Conservation (phyloP, 768 basidiomycete genomes). For the Auricularia sp. region DNA sequence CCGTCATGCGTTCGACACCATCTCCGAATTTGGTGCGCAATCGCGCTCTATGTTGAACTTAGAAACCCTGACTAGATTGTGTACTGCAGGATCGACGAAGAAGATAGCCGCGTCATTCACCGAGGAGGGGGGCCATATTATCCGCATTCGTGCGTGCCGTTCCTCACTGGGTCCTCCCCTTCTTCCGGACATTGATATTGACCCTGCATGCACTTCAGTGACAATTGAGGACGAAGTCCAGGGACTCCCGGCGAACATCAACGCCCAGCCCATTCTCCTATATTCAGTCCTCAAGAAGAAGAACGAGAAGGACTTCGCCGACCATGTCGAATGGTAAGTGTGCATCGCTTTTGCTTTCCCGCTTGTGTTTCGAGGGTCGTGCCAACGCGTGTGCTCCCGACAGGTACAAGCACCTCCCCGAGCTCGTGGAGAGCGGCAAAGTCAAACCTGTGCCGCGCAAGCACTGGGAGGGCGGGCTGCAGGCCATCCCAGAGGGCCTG, state of each 20-base stretch:
- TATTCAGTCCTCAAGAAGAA: slow-evolving; percentile 6
- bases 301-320: slow-evolving; percentile 3
- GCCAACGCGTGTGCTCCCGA: too few species aligned
- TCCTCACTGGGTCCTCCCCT: not conserved
- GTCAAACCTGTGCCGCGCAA: slow-evolving; percentile 1
- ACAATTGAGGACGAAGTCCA: not conserved
- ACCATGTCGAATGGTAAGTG: slow-evolving; percentile 2
- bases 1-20: slow-evolving; percentile 2
- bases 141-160: not conserved
- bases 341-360: not conserved
- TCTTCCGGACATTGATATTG: not conserved
- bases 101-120: not conserved
- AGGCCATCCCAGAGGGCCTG: slow-evolving; percentile 10
- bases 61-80: not conserved
- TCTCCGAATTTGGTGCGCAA: slow-evolving; percentile 4
- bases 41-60: not conserved
- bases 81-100: not conserved
- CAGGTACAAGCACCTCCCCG: slow-evolving; percentile 1
- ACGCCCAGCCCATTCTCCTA: slow-evolving; percentile 1
- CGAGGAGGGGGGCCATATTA: not conserved
- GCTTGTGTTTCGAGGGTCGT: not conserved
- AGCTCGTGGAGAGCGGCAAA: not conserved
- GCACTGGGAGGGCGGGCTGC: slow-evolving; percentile 10
- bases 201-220: not conserved
- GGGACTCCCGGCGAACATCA: not conserved